These are phyloP conservation scores for Hemisphaericaspora xylofermentans DNA, from an alignment of 1,139 yeast genomes.

Conservation along the genomic window DNA sequence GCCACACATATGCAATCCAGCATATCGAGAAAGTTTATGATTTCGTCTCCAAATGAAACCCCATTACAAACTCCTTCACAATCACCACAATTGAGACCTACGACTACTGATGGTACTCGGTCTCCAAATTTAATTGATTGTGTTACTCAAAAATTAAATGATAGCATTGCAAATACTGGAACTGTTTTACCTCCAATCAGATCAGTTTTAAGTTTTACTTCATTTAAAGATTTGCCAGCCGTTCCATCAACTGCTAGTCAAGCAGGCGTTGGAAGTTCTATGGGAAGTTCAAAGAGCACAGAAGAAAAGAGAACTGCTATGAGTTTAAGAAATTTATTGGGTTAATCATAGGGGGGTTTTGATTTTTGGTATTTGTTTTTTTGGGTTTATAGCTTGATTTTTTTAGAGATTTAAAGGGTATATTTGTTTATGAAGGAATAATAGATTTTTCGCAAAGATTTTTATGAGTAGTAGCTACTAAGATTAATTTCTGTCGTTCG, in stretches of 20 bases:
- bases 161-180: conserved; percentile 41
- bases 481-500: too few species aligned
- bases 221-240: conserved; percentile 15
- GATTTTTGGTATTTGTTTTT: neutral
- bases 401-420: neutral
- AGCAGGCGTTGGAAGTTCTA: conserved; percentile 4
- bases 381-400: neutral
- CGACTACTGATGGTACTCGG: conserved; percentile 5
- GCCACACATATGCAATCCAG: conserved; percentile 3
- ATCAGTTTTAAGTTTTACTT: conserved; percentile 36
- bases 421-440: neutral
- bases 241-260: neutral
- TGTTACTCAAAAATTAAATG: conserved; percentile 24
- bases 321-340: conserved; percentile 18
- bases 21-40: conserved; percentile 13
- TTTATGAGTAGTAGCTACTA: too few species aligned
- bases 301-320: conserved; percentile 11
- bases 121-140: conserved; percentile 19
- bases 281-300: conserved; percentile 2
- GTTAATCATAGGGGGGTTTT: neutral
- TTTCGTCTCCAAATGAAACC: conserved; percentile 19
- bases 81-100: conserved; percentile 40
- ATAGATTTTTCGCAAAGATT: neutral
- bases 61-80: conserved; percentile 40
- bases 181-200: conserved; percentile 47